Base-by-base conservation (phyloP, 257 asterid species). In the Rehmannia glutinosa region DNA sequence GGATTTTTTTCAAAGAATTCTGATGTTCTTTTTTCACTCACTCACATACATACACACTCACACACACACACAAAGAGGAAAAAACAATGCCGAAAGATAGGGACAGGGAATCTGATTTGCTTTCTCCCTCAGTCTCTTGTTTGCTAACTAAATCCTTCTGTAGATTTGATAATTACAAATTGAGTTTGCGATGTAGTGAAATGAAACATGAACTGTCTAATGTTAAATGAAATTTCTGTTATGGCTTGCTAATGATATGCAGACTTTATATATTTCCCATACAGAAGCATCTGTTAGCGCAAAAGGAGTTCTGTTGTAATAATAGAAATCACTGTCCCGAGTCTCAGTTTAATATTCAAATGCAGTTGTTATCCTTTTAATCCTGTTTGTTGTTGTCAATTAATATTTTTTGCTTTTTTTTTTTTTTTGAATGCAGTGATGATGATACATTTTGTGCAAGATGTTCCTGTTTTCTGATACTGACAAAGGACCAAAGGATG, bases 401-500 rank as follows among this genome's bases (percentile, higher is more conserved):
- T n/a, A 16, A 47, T 69, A 1, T 6, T 16, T 47, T 39, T 21
- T 50, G 32, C 16, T 4, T 24, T 3, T 57, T 51, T 41, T 47
- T 42, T 62, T 38, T 46, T 68, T 53, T 45, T 53, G 42, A 66
- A 42, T 28, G 8, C 84, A 81, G 84, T 73, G 74, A 78, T 21
- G 63, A 57, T 1, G 51, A 55, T 9, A 68, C 64, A 0, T 74
- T 24, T 59, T 75, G 78, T 64, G 62, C 87, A 88, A 81, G 86
- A 86, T 90, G 96, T 75, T 78, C 78, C 62, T 42, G 61, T 61
- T 76, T 75, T 69, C 60, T 73, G 77, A 47, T 61, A 64, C 69
- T 57, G 76, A 72, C 38, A 57, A 78, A 74, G 75, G 70, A 46
- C 82, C 80, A 55, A 75, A 85, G 73, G 69, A 94, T 94, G 99